A percentile compares a stretch with the other conserved stretches of the same genome.
Conservation (phyloP, 345 rosid species). For the Melaleuca quinquenervia region DNA sequence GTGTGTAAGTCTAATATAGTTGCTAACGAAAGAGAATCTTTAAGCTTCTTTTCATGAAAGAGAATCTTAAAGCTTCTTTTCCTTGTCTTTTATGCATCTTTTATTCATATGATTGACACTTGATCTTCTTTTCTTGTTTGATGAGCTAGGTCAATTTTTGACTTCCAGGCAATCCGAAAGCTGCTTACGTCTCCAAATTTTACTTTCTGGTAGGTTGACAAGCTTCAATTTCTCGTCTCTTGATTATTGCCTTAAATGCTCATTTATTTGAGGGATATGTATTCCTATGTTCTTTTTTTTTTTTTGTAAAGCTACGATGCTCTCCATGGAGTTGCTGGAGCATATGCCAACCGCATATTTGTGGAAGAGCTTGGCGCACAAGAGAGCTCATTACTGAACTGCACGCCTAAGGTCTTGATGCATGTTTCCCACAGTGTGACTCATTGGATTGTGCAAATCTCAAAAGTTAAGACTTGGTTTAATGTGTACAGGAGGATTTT, state of each 20-base stretch:
- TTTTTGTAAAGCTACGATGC: slow-evolving; percentile 69
- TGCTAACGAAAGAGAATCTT: background rate
- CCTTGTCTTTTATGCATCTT: background rate
- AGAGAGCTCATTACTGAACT: slow-evolving; percentile 80
- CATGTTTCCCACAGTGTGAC: background rate
- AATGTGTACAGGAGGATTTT: slow-evolving; percentile 72
- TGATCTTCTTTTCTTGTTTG: background rate
- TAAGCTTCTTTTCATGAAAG: background rate
- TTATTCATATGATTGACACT: background rate
- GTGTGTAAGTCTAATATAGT: background rate
- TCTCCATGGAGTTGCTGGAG: slow-evolving; percentile 97
- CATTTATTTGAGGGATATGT: background rate
- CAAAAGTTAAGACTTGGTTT: background rate
- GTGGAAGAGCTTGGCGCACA: slow-evolving; percentile 94
- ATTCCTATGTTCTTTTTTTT: background rate
- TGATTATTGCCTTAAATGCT: background rate
- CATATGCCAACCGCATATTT: slow-evolving; percentile 82
- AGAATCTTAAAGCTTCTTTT: background rate
- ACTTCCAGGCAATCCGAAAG: slow-evolving; percentile 67
- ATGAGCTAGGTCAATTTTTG: slow-evolving; percentile 78
- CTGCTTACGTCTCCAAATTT: slow-evolving; percentile 83
- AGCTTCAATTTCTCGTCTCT: background rate
- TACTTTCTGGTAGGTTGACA: slow-evolving; percentile 61
- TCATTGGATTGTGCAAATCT: background rate
- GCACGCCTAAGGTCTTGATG: slow-evolving; percentile 71